Evolutionary conservation across 2,329 filamentous ascomycete species (phyloP).

Genomic region (Colletotrichum sp.): DNA sequence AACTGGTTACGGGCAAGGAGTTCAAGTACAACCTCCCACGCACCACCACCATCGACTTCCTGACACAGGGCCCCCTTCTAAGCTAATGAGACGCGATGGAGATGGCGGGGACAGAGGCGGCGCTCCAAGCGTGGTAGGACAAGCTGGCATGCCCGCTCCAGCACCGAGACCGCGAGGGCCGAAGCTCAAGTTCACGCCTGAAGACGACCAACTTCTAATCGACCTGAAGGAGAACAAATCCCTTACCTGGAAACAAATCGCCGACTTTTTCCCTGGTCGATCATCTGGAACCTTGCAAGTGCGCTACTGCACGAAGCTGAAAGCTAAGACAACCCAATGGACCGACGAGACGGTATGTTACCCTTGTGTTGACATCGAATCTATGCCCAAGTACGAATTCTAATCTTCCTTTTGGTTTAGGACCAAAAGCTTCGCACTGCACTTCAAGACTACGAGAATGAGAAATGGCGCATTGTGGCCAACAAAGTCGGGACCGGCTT

Average conservation of each 20-base stretch:
- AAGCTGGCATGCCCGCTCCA: constrained; percentile 85
- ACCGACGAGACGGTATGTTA: constrained; percentile 86
- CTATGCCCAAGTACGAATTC: not conserved
- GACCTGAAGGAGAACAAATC: constrained; percentile 95
- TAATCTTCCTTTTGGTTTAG: constrained; percentile 46
- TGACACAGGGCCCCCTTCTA: constrained; percentile 72
- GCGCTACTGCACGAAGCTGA: constrained; percentile 92
- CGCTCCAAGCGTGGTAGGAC: constrained; percentile 84
- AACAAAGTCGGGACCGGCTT: constrained; percentile 91
- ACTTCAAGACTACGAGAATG: constrained; percentile 85
- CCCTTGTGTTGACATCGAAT: not conserved
- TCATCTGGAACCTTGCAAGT: constrained; percentile 92
- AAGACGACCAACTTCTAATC: constrained; percentile 87
- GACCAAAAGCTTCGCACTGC: constrained; percentile 78
- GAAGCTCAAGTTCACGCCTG: constrained; percentile 92
- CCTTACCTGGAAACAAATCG: constrained; percentile 96
- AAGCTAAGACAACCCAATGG: constrained; percentile 93
- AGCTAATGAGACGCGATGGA: constrained; percentile 68
- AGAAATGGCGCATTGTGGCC: constrained; percentile 91
- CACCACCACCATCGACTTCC: constrained; percentile 86
- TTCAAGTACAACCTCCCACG: constrained; percentile 55
- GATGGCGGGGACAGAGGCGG: constrained; percentile 62
- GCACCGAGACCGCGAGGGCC: constrained; percentile 82
- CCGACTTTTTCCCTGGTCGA: constrained; percentile 91
- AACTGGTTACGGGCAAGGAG: constrained; percentile 54